These are phyloP conservation scores for Colletotrichum paranaense DNA, from an alignment of 2,329 filamentous ascomycete genomes.

Conservation along the genomic window DNA sequence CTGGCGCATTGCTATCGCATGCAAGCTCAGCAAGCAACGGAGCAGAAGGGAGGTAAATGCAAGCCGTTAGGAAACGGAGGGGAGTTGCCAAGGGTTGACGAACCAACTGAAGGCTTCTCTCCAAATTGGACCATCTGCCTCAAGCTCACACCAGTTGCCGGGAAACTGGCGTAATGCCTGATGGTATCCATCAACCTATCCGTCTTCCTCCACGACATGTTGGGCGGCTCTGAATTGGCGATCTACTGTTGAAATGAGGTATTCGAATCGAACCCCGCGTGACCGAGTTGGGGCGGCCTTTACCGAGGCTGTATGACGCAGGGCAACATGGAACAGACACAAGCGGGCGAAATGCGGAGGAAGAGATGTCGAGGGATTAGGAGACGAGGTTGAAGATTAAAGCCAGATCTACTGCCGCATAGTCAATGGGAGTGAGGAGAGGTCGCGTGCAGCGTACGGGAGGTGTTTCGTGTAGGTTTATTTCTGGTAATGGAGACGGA, in stretches of 20 bases:
- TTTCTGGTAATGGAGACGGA: conserved; percentile 34
- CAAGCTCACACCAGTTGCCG: conserved; percentile 94
- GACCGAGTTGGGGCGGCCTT: conserved; percentile 31
- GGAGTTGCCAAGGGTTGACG: conserved; percentile 42
- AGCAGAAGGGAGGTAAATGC: conserved; percentile 7
- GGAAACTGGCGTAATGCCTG: conserved; percentile 96
- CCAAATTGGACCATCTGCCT: conserved; percentile 99
- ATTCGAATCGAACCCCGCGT: conserved; percentile 37
- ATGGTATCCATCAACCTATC: conserved; percentile 96
- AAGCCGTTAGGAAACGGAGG: conserved; percentile 26
- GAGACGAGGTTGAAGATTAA: background rate
- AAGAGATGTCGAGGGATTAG: conserved; percentile 4
- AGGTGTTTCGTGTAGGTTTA: conserved; percentile 32
- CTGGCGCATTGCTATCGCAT: background rate
- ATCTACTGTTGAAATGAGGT: conserved; percentile 4
- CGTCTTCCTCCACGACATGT: conserved; percentile 94
- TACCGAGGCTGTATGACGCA: conserved; percentile 40
- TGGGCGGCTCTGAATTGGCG: conserved; percentile 46
- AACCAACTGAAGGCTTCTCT: conserved; percentile 90
- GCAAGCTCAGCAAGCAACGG: background rate
- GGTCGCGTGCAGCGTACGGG: conserved; percentile 22
- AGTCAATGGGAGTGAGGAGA: conserved; percentile 17
- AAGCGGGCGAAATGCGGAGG: conserved; percentile 3
- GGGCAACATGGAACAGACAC: conserved; percentile 36
- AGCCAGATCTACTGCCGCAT: conserved; percentile 26